phyloP scores from a whole-genome alignment of 768 basidiomycete species.

The Psilocybe cyanescens region DNA sequence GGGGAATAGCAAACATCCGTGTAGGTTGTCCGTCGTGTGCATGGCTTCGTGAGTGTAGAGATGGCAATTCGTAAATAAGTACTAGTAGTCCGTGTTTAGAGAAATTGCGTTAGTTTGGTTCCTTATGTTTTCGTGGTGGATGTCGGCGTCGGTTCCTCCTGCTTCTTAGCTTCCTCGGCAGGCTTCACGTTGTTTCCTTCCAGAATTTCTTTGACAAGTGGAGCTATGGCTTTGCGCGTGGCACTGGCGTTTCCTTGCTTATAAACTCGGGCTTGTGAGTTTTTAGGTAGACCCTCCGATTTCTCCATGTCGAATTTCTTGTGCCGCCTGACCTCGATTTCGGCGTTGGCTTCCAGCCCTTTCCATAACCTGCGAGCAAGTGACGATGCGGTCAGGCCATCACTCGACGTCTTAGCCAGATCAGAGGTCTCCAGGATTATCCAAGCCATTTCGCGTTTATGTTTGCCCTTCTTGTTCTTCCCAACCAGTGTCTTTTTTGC shows the following conservation, averaged over 20 bases:
- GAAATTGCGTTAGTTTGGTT: neutral
- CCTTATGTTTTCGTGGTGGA: neutral
- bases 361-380: constrained; percentile 55
- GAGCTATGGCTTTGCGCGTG: constrained; percentile 71
- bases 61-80: neutral
- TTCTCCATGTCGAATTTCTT: constrained; percentile 44
- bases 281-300: constrained; percentile 31
- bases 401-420: constrained; percentile 15
- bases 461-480: constrained; percentile 47
- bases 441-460: constrained; percentile 70
- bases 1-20: neutral
- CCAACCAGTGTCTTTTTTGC: constrained; percentile 37
- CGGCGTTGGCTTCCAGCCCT: constrained; percentile 60
- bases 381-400: constrained; percentile 34
- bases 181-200: constrained; percentile 33
- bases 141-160: neutral
- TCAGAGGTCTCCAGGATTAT: constrained; percentile 49
- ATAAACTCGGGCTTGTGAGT: constrained; percentile 55
- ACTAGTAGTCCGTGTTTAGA: neutral
- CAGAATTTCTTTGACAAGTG: constrained; percentile 63
- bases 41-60: neutral
- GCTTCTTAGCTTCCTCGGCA: constrained; percentile 1
- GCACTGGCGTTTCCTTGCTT: constrained; percentile 66
- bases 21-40: neutral
- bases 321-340: constrained; percentile 55